These are phyloP conservation scores for Colletotrichum agaves DNA, from an alignment of 2,329 filamentous ascomycete genomes.

Conservation along the genomic window DNA sequence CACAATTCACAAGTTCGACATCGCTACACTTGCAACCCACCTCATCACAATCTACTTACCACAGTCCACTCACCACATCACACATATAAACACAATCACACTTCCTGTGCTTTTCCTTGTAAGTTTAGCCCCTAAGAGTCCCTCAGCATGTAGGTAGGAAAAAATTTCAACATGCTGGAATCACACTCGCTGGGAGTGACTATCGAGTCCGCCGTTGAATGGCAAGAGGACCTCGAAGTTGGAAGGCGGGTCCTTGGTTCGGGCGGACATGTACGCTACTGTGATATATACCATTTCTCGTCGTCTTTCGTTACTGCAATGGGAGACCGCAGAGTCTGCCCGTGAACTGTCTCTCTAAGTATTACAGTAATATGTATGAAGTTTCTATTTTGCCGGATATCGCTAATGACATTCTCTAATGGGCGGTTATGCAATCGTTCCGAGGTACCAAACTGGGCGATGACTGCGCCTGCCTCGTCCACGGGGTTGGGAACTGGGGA, in stretches of 20 bases:
- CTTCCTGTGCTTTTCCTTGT: slow-evolving; percentile 6
- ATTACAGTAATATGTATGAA: too few species aligned
- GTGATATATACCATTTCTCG: slow-evolving; percentile 34
- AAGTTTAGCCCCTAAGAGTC: slow-evolving; percentile 18
- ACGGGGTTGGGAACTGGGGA: too few species aligned
- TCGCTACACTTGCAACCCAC: neutral
- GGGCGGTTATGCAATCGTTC: too few species aligned
- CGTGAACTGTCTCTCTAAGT: neutral
- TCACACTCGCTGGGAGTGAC: slow-evolving; percentile 28
- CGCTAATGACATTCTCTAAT: too few species aligned
- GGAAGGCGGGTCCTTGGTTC: neutral
- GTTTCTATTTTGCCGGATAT: too few species aligned
- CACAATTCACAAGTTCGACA: slow-evolving; percentile 12
- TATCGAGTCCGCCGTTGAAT: neutral
- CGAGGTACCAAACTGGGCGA: too few species aligned
- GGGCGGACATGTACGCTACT: slow-evolving; percentile 23
- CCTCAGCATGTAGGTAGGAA: neutral
- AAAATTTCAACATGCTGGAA: slow-evolving; percentile 11
- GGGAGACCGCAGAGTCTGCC: neutral
- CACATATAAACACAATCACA: neutral
- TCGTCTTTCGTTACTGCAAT: neutral
- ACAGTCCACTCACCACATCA: neutral
- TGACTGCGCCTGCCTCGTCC: too few species aligned
- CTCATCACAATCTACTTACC: neutral
- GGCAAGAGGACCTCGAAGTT: neutral